Evolutionary conservation across 768 basidiomycete genomes (phyloP).

Genomic region (Clitopilus hobsonii): DNA sequence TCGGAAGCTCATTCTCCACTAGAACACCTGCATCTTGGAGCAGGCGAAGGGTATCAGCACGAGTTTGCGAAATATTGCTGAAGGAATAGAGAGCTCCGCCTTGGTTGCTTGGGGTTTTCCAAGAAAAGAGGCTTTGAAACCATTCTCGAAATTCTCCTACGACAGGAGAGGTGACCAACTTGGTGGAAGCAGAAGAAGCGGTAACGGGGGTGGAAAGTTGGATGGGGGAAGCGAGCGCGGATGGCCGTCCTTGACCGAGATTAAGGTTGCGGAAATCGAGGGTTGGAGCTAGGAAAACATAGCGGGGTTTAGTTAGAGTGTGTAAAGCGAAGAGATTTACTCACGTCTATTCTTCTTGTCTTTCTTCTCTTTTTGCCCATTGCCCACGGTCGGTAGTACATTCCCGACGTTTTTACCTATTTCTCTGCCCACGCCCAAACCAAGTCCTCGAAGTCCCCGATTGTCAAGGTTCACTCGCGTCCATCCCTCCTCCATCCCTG

Average conservation of each 20-base stretch:
- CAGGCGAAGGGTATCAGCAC: slow-evolving; percentile 57
- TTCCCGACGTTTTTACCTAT: slow-evolving; percentile 52
- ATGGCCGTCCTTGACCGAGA: slow-evolving; percentile 40
- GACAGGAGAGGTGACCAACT: slow-evolving; percentile 57
- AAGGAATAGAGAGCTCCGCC: slow-evolving; percentile 48
- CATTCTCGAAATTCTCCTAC: slow-evolving; percentile 86
- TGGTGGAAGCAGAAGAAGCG: slow-evolving; percentile 25
- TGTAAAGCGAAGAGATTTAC: slow-evolving; percentile 16
- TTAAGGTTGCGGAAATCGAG: slow-evolving; percentile 52
- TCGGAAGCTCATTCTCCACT: slow-evolving; percentile 26
- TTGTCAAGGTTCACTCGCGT: slow-evolving; percentile 30
- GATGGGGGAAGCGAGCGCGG: slow-evolving; percentile 45
- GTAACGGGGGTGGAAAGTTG: slow-evolving; percentile 34
- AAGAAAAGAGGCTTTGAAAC: slow-evolving; percentile 95
- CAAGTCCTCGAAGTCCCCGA: slow-evolving; percentile 22
- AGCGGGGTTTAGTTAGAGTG: slow-evolving; percentile 5
- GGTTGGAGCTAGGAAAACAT: slow-evolving; percentile 40
- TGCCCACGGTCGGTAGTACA: slow-evolving; percentile 20
- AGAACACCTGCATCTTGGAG: slow-evolving; percentile 62
- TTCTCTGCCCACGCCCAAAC: slow-evolving; percentile 28
- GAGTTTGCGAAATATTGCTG: slow-evolving; percentile 54
- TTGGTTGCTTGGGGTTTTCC: slow-evolving; percentile 58
- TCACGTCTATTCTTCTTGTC: slow-evolving; percentile 49
- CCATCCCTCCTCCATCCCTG: slow-evolving; percentile 31
- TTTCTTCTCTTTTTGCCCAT: slow-evolving; percentile 36